Evolutionary conservation across 2,329 filamentous ascomycete genomes (phyloP), one percentile per base, ranked within the genome.

Genomic region (Daldinia sp.): DNA sequence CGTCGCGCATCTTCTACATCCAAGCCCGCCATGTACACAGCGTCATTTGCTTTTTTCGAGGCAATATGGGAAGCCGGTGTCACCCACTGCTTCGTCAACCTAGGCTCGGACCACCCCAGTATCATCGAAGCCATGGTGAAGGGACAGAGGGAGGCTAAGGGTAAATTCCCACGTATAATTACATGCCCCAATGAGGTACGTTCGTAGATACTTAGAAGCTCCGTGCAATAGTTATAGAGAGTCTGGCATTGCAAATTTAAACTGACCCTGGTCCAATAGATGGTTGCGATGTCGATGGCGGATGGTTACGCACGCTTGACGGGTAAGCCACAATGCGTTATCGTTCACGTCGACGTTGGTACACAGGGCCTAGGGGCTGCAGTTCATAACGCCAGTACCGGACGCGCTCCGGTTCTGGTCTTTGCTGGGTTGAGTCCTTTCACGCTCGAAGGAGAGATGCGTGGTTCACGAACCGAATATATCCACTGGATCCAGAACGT

Each of bases 401-500:
- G 91, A 0, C 85, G 91, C 49, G 88, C 88, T 0, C 91, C 92
- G 0, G 87, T 94, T 3, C 77, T 94, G 45, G 87, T 94, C 58
- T 94, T 94, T 70, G 91, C 91, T 1, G 91, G 91, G 3, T 79
- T 94, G 13, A 91, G 88, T 9, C 92, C 91, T 0, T 92, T 88
- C 73, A 94, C 91, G 0, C 83, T 89, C 27, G 90, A 93, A 70
- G 91, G 91, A 13, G 91, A 94, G 76, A 86, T 90, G 78, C 84
- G 89, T 0, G 91, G 91, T 10, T 89, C 85, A n/a, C 82, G 91
- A 55, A 93, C 90, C 1, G 92, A 94, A 76, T 94, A 92, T 74
- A 94, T 93, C 69, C 91, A 94, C 75, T 94, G 91, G 90, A 90
- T 94, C 29, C 91, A 94, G 72, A 90, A 94, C 76, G 89, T 93